A percentile compares a stretch with the other conserved stretches of the same genome.
Evolutionary conservation across 768 basidiomycete species (phyloP).

Genomic region (Leccinum rimulosum): DNA sequence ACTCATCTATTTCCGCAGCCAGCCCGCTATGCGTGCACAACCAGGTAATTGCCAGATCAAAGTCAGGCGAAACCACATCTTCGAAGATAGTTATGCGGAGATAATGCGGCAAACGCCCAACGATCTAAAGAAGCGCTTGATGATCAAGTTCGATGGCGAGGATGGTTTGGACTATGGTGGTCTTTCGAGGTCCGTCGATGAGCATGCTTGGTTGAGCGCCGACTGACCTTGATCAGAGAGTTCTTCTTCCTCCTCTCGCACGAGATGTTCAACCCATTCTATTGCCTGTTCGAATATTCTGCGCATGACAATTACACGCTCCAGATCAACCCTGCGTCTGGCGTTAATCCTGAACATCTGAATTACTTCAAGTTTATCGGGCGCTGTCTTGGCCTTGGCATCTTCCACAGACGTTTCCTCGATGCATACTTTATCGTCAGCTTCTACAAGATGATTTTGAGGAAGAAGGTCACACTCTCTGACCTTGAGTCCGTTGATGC

Average conservation of each 20-base stretch:
- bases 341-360: constrained; percentile 97
- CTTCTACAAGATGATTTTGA: constrained; percentile 99
- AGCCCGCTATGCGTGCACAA: constrained; percentile 96
- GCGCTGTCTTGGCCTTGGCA: constrained; percentile 89
- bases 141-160: constrained; percentile 99
- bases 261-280: constrained; percentile 99
- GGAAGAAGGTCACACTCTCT: constrained; percentile 92
- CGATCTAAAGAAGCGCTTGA: constrained; percentile 96
- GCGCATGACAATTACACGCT: constrained; percentile 99
- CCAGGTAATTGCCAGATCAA: constrained; percentile 99
- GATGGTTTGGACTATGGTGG: constrained; percentile 99
- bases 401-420: constrained; percentile 98
- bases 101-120: constrained; percentile 99
- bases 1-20: constrained; percentile 98
- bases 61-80: constrained; percentile 96
- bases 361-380: constrained; percentile 99
- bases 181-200: constrained; percentile 72
- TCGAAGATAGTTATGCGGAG: constrained; percentile 99
- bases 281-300: constrained; percentile 99
- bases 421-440: constrained; percentile 99
- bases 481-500: constrained; percentile 97
- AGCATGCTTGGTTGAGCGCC: background rate
- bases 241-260: constrained; percentile 99
- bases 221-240: constrained; percentile 57
- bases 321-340: constrained; percentile 97